Base-by-base conservation (phyloP, 352 stramenopile genomes). In the Phytophthora litchii region DNA sequence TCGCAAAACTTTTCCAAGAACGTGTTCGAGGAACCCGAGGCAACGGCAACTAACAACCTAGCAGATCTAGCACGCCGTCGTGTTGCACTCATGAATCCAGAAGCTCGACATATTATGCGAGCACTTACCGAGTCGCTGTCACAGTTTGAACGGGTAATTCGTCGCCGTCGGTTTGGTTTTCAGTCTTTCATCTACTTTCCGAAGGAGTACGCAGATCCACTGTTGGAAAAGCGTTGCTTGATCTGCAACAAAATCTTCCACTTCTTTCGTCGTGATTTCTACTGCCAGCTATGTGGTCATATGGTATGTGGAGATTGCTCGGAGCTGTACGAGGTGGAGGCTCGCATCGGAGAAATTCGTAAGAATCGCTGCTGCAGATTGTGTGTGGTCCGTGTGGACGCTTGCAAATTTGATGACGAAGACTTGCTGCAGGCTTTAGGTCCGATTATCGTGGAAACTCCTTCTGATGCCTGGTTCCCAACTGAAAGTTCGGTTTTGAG, bases 171-270 rank as follows among this genome's bases (percentile, higher is more conserved):
- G 17, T 83, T 90, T 49, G 80, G 80, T 4, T 87, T 88, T 52
- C 80, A 90, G 70, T 69, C 72, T 10, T 89, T 88, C 54, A 62
- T 88, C 25, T 84, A 83, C 64, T 86, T 86, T 21, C 74, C 78
- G 2, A 74, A 57, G n/a, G 60, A 60, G 10, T 70, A 76, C 35
- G 54, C 38, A 14, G 60, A 80, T 14, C 53, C 64, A 13, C 42
- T 42, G 16, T 17, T 64, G 1, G 60, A 76, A 23, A 72, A 73
- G 17, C 36, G 29, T 20, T 89, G 79, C 47, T 53, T 46, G 13
- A 80, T 89, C 40, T 91, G 79, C 63, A 44, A 35, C 46, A 83
- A 82, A 36, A 46, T n/a, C 13, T 88, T 88, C 35, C 49, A 56
- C 31, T 72, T 88, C 32, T 76, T 80, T 20, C 75, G 75, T 21